Conservation (phyloP, 176 grass and related monocot species). For the Zea mays region Zm-B73-REFERENCE-NAM-5.0 NC_050096.1:1520501-1521000, state of each 20-base stretch:
- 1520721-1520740: background rate
- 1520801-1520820: background rate
- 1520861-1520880: too few species aligned
- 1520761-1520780: slow-evolving; percentile 21
- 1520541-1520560: background rate
- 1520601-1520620: background rate
- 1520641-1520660: slow-evolving; percentile 9
- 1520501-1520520: background rate
- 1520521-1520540: background rate
- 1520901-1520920: too few species aligned
- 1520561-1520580: background rate
- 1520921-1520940: too few species aligned
- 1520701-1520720: background rate
- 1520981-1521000: too few species aligned
- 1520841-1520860: too few species aligned
- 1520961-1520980: too few species aligned
- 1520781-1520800: background rate
- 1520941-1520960: too few species aligned
- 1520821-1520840: background rate
- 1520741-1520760: slow-evolving; percentile 6
- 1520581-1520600: background rate
- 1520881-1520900: too few species aligned
- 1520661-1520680: background rate
- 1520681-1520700: background rate
- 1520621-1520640: background rate